A percentile compares a stretch with the other conserved stretches of the same genome.
Evolutionary conservation across 805 yeast species (phyloP).

Genomic region (Saturnispora gosingensis): DNA sequence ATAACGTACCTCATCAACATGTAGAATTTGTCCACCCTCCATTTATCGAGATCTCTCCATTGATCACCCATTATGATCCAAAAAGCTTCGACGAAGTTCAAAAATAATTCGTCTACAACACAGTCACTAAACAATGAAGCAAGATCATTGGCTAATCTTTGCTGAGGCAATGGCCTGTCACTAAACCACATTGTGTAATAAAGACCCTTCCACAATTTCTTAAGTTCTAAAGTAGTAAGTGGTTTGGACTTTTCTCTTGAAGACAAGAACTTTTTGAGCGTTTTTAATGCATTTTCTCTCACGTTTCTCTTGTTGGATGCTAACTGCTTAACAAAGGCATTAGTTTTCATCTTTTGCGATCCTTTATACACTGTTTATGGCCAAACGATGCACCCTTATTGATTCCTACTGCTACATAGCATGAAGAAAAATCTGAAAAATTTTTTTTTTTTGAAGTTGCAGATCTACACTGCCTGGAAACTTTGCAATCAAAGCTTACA

Average conservation of each 20-base stretch:
- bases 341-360: conserved; percentile 25
- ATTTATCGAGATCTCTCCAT: conserved; percentile 78
- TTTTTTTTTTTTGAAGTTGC: background rate
- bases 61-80: conserved; percentile 73
- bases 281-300: conserved; percentile 63
- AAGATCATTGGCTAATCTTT: conserved; percentile 63
- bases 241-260: conserved; percentile 34
- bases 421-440: background rate
- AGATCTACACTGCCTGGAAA: conserved; percentile 1
- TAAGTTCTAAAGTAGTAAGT: conserved; percentile 45
- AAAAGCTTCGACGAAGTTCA: conserved; percentile 57
- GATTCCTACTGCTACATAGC: background rate
- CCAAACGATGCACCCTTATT: background rate
- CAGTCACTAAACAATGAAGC: conserved; percentile 44
- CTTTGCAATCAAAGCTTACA: background rate
- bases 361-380: background rate
- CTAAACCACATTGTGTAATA: conserved; percentile 95
- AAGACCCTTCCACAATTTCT: conserved; percentile 93
- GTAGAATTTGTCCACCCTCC: conserved; percentile 82
- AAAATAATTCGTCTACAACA: conserved; percentile 35
- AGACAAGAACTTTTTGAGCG: conserved; percentile 50
- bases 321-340: conserved; percentile 64
- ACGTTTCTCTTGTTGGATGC: conserved; percentile 76
- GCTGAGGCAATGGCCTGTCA: conserved; percentile 90
- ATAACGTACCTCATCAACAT: conserved; percentile 71